Percentiles rank a stretch among this genome's conserved stretches.
These are phyloP conservation scores for Takashimella tepidaria DNA, from an alignment of 1,284 basidiomycete species.

Conservation along the genomic window DNA sequence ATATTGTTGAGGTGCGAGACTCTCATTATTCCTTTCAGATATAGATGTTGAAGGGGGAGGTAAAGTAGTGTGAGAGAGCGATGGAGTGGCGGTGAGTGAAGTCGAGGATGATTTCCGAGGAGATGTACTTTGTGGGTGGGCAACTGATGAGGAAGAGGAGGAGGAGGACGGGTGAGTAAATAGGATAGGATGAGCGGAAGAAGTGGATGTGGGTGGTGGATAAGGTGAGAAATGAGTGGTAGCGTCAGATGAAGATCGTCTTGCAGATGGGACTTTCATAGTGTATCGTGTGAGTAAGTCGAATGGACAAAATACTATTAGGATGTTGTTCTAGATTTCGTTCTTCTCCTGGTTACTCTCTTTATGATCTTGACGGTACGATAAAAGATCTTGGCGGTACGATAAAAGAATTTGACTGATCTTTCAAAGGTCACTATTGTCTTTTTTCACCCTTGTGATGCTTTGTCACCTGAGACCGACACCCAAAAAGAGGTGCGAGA, in stretches of 20 bases:
- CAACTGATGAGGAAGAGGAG: slow-evolving; percentile 2
- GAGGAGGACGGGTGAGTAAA: slow-evolving; percentile 8
- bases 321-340: too few species aligned
- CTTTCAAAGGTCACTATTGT: too few species aligned
- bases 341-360: too few species aligned
- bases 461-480: too few species aligned
- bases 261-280: slow-evolving; percentile 29
- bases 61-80: background rate
- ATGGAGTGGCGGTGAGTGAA: slow-evolving; percentile 1
- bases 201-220: slow-evolving; percentile 19
- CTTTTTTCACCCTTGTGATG: too few species aligned
- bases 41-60: background rate
- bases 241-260: slow-evolving; percentile 14
- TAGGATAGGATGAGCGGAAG: slow-evolving; percentile 16
- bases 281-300: background rate
- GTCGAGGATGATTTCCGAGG: slow-evolving; percentile 1
- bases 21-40: background rate
- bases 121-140: background rate
- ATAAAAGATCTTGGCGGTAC: too few species aligned
- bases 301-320: too few species aligned
- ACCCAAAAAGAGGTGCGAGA: background rate
- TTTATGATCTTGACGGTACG: too few species aligned
- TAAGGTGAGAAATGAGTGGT: slow-evolving; percentile 28
- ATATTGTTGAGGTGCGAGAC: slow-evolving; percentile 23
- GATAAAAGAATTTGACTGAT: too few species aligned